Evolutionary conservation across 495 filamentous ascomycete species (phyloP), one percentile per base, ranked within the genome.

Genomic region (Tetracladium marchalianum): DNA sequence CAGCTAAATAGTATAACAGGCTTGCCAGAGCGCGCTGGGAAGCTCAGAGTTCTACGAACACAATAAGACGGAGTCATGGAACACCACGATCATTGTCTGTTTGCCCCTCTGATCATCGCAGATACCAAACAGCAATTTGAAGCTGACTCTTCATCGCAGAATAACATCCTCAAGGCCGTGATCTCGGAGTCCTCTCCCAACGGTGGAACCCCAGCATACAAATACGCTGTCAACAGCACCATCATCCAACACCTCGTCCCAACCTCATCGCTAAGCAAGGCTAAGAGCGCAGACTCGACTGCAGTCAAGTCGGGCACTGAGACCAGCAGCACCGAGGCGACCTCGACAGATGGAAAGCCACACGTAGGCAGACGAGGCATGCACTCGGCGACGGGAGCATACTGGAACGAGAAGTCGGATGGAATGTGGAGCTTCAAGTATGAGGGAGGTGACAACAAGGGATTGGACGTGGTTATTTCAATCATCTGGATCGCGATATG

Each of bases 341-440:
- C 64, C 34, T 65, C 59, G 1, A 72, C 69, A 11, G 67, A 74
- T 50, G 73, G 70, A 34, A 76, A 75, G 64, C 66, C 68, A 5
- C 73, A 83, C 61, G 78, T 77, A 19, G 90, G 89, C 36, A 79
- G 89, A 49, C 77, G 90, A 42, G 92, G 92, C 35, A 95, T 98
- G 92, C 92, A 98, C 72, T 86, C 80, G 50, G 92, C 92, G 12
- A 86, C 84, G 1, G 92, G 87, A 35, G 93, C 89, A 1, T 98
- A 84, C 71, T 98, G 92, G 92, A 90, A 97, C 61, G 87, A 92
- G 57, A 90, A 93, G 71, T 87, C 80, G 47, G 92, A 98, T 58
- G 92, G 92, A 43, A 95, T 93, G 84, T 98, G 87, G 87, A 95
- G 81, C 60, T 93, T 81, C 71, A 97, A 98, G 70, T 95, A 85